Evolutionary conservation across 2,329 filamentous ascomycete genomes (phyloP), one percentile per base, ranked within the genome.

Genomic region (Clarireedia sp.): DNA sequence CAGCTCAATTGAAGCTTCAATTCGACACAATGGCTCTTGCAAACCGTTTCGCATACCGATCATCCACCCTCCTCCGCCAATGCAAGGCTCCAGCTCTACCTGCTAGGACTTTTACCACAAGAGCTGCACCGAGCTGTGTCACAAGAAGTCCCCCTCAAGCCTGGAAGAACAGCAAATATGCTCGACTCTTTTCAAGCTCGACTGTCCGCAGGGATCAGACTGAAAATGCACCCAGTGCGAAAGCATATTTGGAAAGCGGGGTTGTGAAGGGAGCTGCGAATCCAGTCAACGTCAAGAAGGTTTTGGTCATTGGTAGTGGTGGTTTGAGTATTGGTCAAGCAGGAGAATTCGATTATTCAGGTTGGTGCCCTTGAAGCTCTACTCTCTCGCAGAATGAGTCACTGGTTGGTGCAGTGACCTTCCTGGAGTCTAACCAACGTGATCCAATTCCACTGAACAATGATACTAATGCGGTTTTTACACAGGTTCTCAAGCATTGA

Each of bases 331-430:
- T 97, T 81, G 92, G 92, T 61, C 92, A 97, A 75, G 92, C 92
- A 62, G 92, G 92, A 76, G 92, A 97, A 77, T 97, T 97, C 68
- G 92, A 97, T 75, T 97, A 97, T 74, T 97, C 94, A 72, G 92
- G 90, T 95, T 59, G 33, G 66, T 67, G 10, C 43, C 55, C 57
- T 33, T 54, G 51, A 46, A 48, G n/a, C 48, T 36, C 36, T 48
- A 43, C 47, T n/a, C 38, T 56, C 37, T 40, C 44, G 17, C 7
- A 46, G 43, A 49, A 62, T 67, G 64, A 67, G 59, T 67, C 62
- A 65, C 47, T 14, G 37, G 17, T 51, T 37, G 48, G 40, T 38
- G 21, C 19, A 24, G 23, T 14, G 12, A 7, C 24, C 21, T 26
- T 36, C 14, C 21, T 45, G 17, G 23, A 45, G 2, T 4, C 14